phyloP scores from a whole-genome alignment of 139 green algal genomes.

The Zygnema circumcarinatum region DNA sequence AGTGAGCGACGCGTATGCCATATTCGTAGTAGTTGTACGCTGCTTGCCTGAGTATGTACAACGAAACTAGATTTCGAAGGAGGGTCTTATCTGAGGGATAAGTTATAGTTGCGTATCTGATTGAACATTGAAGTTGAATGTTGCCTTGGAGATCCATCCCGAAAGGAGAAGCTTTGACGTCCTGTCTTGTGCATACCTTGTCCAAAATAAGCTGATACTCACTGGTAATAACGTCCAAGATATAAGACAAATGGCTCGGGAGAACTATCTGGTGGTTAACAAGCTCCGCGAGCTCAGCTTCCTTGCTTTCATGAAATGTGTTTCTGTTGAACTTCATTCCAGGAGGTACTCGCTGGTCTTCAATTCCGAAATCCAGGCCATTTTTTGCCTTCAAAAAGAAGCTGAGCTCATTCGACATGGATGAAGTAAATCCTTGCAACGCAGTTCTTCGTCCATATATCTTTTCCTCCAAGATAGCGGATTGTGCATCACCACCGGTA shows the following conservation, averaged over 20 bases:
- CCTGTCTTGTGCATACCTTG: not conserved
- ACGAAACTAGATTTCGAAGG: not conserved
- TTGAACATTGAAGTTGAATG: not conserved
- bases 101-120: not conserved
- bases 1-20: not conserved
- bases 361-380: no score
- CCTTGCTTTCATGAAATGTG: no score
- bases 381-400: not conserved
- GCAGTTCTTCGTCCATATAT: not conserved
- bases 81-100: not conserved
- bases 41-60: conserved; percentile 8
- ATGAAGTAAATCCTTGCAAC: not conserved
- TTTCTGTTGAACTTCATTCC: no score
- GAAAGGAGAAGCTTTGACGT: not conserved
- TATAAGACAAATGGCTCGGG: no score
- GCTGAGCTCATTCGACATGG: not conserved
- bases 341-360: no score
- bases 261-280: no score
- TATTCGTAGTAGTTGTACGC: conserved; percentile 14
- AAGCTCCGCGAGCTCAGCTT: no score
- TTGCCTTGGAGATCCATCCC: not conserved
- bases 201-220: not conserved
- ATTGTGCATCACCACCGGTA: not conserved
- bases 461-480: not conserved
- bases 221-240: not conserved